Evolutionary conservation across 176 grass and related monocot species (phyloP).

Genomic region (Carex kokanica): DNA sequence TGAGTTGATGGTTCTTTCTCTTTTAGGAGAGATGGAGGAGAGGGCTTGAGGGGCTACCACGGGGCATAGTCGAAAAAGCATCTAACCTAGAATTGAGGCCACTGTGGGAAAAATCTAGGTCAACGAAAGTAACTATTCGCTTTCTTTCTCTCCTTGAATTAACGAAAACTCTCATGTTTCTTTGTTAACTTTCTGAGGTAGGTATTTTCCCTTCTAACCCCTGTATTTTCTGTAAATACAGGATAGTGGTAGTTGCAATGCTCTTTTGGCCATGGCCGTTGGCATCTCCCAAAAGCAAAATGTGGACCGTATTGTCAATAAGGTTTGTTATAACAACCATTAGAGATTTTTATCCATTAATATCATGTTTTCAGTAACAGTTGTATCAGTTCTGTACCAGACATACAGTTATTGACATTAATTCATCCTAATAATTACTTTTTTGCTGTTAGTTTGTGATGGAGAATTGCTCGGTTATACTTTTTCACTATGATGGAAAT

Average conservation of each 20-base stretch:
- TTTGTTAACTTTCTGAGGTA: neutral
- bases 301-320: constrained; percentile 67
- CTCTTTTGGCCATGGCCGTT: constrained; percentile 89
- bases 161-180: neutral
- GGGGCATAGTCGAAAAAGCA: constrained; percentile 61
- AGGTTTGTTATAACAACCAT: constrained; percentile 31
- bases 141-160: neutral
- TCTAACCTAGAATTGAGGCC: constrained; percentile 80
- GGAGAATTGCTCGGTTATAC: constrained; percentile 75
- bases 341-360: neutral
- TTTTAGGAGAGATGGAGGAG: constrained; percentile 36
- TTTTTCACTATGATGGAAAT: constrained; percentile 97
- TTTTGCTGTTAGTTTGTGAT: constrained; percentile 54
- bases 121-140: constrained; percentile 23
- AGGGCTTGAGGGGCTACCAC: constrained; percentile 54
- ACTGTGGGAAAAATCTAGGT: constrained; percentile 39
- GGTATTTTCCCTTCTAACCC: constrained; percentile 4
- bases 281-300: constrained; percentile 84
- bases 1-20: neutral
- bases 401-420: constrained; percentile 2
- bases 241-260: constrained; percentile 45
- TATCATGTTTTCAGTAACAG: neutral
- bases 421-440: constrained; percentile 10
- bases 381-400: neutral
- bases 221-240: constrained; percentile 25